Base-by-base conservation (phyloP, 148 eudicot genomes). In the Cornus controversa region DNA sequence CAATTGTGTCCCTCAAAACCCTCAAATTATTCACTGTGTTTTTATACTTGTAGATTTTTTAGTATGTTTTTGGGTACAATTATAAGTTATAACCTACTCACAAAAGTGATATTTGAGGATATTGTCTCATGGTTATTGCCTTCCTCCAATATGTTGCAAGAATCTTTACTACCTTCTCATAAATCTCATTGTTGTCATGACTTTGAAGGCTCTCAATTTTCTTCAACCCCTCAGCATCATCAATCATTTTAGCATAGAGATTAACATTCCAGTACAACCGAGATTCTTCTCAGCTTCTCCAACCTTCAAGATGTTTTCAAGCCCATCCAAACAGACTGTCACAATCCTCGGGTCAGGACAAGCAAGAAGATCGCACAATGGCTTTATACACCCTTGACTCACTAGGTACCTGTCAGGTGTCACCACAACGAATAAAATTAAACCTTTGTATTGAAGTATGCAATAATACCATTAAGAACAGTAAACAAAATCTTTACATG, bases 141-240 rank as follows among this genome's bases (percentile, higher is more conserved):
- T 23, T 88, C 91, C 74, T 84, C 87, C 37, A 80, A 72, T 86
- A 88, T 8, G 85, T 80, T 74, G 86, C 91, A 5, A 88, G 87
- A 77, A 88, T 73, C 76, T 83, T 83, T 70, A 80, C 83, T 0
- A 76, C 80, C 80, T 83, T 83, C 42, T 83, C 86, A 26, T 83
- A 83, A 28, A 83, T 80, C 71, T 79, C 86, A 60, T 29, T 76
- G 64, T 79, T 83, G 64, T 83, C 83, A 10, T 80, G 86, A 69
- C 80, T 83, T 66, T 80, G 86, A 50, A 83, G 82, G 50, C 76
- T 83, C 71, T 83, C 80, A 57, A 83, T 83, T 72, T 79, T 79
- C 29, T 83, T 83, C 36, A 83, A 22, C 29, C 83, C 86, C 14
- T 77, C 86, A 18, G 80, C 80, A 65, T 77, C 86, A 34, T 80